These are phyloP conservation scores for Megacollybia marginata DNA, from an alignment of 768 basidiomycete genomes.

Conservation along the genomic window DNA sequence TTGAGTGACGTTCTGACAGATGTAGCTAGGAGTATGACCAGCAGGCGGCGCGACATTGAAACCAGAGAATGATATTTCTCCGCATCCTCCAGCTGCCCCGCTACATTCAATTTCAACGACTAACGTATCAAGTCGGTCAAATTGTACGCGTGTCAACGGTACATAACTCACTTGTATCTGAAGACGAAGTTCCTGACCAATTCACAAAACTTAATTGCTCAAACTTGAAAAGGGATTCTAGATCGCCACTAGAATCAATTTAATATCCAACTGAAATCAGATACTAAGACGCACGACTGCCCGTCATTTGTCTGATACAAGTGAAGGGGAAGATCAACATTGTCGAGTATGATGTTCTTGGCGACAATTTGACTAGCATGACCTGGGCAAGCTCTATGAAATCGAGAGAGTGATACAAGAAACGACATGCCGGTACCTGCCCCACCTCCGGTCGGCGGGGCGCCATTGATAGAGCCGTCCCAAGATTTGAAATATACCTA, in stretches of 20 bases:
- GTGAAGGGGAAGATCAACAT: constrained; percentile 37
- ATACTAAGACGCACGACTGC: constrained; percentile 18
- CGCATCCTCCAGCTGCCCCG: constrained; percentile 39
- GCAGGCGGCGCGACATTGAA: constrained; percentile 32
- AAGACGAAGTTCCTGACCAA: constrained; percentile 16
- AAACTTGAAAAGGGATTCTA: constrained; percentile 41
- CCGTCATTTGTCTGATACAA: constrained; percentile 46
- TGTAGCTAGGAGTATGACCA: constrained; percentile 26
- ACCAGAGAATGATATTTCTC: constrained; percentile 31
- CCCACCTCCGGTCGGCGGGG: constrained; percentile 50
- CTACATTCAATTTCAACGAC: constrained; percentile 40
- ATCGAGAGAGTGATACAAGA: neutral
- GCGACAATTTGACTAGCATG: constrained; percentile 27
- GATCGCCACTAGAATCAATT: constrained; percentile 22
- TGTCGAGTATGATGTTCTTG: constrained; percentile 36
- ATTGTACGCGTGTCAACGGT: no score
- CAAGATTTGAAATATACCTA: constrained; percentile 54
- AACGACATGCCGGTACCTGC: constrained; percentile 35
- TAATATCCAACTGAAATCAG: no score
- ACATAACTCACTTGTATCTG: no score
- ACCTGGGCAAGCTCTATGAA: neutral
- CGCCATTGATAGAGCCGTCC: constrained; percentile 42
- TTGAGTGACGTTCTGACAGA: constrained; percentile 40
- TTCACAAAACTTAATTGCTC: constrained; percentile 36
- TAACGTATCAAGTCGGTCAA: no score